Conservation (phyloP, 768 basidiomycete genomes). For the Podaxis sp. region DNA sequence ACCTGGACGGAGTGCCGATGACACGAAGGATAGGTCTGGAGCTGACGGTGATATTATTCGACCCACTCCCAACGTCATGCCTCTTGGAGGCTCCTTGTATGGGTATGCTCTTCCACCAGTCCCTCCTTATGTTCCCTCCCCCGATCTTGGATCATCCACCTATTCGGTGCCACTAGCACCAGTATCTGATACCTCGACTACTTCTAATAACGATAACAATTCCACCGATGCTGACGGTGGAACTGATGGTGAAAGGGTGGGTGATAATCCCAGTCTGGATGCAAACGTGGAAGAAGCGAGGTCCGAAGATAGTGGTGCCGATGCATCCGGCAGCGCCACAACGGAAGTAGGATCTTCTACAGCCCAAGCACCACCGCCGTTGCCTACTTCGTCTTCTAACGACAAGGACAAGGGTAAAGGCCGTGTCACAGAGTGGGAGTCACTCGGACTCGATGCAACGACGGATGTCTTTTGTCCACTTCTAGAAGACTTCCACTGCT, state of each 20-base stretch:
- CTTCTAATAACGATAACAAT: not conserved
- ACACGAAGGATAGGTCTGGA: not conserved
- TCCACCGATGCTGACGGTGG: not conserved
- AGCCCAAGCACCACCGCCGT: not conserved
- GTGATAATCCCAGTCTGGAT: not conserved
- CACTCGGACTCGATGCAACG: not conserved
- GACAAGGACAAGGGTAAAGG: constrained; percentile 1
- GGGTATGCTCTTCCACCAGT: not conserved
- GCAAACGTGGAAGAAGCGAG: not conserved
- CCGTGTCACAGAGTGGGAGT: not conserved
- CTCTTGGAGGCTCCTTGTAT: not conserved
- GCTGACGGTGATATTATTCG: not conserved
- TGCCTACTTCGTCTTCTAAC: not conserved
- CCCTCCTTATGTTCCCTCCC: not conserved
- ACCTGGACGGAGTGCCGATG: not conserved
- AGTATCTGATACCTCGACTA: not conserved
- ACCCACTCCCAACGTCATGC: not conserved
- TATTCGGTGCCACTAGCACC: not conserved
- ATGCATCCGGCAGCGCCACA: not conserved
- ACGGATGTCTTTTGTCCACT: constrained; percentile 4
- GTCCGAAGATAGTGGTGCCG: not conserved
- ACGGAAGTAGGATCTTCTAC: not conserved
- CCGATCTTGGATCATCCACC: not conserved
- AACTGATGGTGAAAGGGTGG: not conserved
- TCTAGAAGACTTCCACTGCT: constrained; percentile 8